Evolutionary conservation across 2,329 filamentous ascomycete species (phyloP).

Genomic region (Apiospora malaysiana): DNA sequence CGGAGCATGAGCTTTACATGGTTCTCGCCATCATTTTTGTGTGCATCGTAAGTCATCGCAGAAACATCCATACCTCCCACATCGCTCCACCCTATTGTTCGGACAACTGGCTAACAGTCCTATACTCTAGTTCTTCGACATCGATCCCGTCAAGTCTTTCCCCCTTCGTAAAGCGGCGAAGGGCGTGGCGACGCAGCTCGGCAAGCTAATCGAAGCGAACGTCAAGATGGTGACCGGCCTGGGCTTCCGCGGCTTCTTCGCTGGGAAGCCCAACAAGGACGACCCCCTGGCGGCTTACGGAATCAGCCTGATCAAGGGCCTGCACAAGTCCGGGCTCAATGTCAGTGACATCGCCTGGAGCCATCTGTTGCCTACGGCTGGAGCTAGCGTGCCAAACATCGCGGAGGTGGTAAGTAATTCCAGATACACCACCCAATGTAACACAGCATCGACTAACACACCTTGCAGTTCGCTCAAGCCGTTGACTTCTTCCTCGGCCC

Average conservation of each 20-base stretch:
- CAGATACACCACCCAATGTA: too few species aligned
- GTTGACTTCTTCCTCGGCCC: conserved; percentile 74
- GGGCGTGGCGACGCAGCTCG: conserved; percentile 63
- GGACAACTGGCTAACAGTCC: not conserved
- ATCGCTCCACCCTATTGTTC: not conserved
- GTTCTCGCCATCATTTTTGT: conserved; percentile 70
- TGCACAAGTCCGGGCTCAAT: conserved; percentile 68
- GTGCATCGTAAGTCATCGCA: conserved; percentile 47
- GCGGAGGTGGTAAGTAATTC: conserved; percentile 62
- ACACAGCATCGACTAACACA: conserved; percentile 27
- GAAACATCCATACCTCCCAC: not conserved
- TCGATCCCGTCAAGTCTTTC: conserved; percentile 71
- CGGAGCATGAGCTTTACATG: conserved; percentile 62
- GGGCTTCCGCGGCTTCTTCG: conserved; percentile 59
- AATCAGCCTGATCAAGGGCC: conserved; percentile 65
- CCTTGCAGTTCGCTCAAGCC: conserved; percentile 67
- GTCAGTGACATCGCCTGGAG: conserved; percentile 72
- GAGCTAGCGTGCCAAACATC: conserved; percentile 73
- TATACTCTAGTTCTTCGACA: conserved; percentile 58
- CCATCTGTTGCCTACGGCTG: conserved; percentile 71
- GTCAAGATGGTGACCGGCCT: conserved; percentile 62
- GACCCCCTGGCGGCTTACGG: conserved; percentile 69
- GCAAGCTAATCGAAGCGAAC: conserved; percentile 65
- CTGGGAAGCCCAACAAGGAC: conserved; percentile 53
- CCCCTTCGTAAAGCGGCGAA: conserved; percentile 64